Conservation (phyloP, 2,329 filamentous ascomycete species). For the Microsporum ferrugineum region DNA sequence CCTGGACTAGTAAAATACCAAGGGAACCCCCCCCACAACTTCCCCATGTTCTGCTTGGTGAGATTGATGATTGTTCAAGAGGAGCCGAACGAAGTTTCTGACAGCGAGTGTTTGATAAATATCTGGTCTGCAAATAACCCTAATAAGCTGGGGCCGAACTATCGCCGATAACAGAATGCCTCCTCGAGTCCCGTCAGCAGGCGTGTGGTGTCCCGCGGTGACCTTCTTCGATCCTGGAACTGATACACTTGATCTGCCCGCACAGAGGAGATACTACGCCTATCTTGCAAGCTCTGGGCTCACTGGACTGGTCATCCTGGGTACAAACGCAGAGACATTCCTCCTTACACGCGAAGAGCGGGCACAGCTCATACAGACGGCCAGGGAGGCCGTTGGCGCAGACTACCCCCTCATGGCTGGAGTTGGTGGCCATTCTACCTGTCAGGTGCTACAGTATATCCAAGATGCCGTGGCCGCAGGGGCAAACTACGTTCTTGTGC, state of each 20-base stretch:
- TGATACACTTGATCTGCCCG: conserved; percentile 38
- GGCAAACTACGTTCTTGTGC: conserved; percentile 50
- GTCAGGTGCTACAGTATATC: conserved; percentile 51
- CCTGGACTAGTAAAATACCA: too few relatives aligned
- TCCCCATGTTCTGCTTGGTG: neutral
- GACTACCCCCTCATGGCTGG: conserved; percentile 52
- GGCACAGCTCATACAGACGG: conserved; percentile 44
- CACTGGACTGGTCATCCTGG: conserved; percentile 43
- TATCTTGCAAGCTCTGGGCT: conserved; percentile 43
- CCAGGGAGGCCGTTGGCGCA: conserved; percentile 43
- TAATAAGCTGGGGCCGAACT: too few relatives aligned
- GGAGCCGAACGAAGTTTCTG: too few relatives aligned
- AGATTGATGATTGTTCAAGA: neutral
- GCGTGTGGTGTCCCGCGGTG: conserved; percentile 44
- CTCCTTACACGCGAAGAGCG: conserved; percentile 51
- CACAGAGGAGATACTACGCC: conserved; percentile 42
- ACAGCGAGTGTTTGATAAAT: too few relatives aligned
- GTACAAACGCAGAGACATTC: conserved; percentile 47
- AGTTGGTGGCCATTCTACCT: conserved; percentile 52
- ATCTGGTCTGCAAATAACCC: too few relatives aligned
- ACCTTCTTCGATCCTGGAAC: conserved; percentile 44
- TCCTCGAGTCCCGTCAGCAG: conserved; percentile 22
- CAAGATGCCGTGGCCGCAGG: conserved; percentile 49
- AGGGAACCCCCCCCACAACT: neutral
- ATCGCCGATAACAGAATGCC: neutral